phyloP scores from a whole-genome alignment of 1,284 basidiomycete species.

The Kalmanozyma brasiliensis region DNA sequence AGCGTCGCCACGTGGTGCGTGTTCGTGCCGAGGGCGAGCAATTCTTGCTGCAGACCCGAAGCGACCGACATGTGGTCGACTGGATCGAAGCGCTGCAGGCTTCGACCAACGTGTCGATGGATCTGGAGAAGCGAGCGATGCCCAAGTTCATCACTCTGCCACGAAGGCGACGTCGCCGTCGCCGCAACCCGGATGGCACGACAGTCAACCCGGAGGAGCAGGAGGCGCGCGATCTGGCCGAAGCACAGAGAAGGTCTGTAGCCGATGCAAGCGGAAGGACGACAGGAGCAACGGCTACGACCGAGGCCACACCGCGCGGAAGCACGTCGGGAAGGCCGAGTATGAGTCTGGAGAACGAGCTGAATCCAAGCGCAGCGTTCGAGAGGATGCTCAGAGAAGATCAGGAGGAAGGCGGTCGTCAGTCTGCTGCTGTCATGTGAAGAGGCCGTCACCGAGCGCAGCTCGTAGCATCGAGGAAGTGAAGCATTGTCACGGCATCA shows the following conservation, averaged over 20 bases:
- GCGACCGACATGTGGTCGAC: constrained; percentile 85
- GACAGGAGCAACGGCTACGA: background rate
- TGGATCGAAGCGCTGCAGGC: constrained; percentile 98
- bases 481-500: background rate
- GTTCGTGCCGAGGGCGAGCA: constrained; percentile 93
- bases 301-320: constrained; percentile 14
- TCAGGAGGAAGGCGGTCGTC: constrained; percentile 34
- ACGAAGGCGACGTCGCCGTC: constrained; percentile 57
- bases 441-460: background rate
- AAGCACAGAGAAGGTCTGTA: constrained; percentile 60
- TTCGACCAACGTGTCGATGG: constrained; percentile 89
- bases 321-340: constrained; percentile 35
- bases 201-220: constrained; percentile 38
- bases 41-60: constrained; percentile 90
- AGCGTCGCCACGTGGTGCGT: constrained; percentile 93
- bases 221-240: constrained; percentile 57
- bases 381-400: constrained; percentile 62
- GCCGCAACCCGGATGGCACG: constrained; percentile 45
- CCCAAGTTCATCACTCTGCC: constrained; percentile 68
- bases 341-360: constrained; percentile 41
- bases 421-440: constrained; percentile 35
- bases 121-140: constrained; percentile 82
- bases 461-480: background rate
- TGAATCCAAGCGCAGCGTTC: constrained; percentile 53
- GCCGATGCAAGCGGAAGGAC: constrained; percentile 36